Percentiles rank a stretch among this genome's conserved stretches.
Evolutionary conservation across 129 eudicot genomes (phyloP).

Genomic region (Heracleum sosnowskyi): DNA sequence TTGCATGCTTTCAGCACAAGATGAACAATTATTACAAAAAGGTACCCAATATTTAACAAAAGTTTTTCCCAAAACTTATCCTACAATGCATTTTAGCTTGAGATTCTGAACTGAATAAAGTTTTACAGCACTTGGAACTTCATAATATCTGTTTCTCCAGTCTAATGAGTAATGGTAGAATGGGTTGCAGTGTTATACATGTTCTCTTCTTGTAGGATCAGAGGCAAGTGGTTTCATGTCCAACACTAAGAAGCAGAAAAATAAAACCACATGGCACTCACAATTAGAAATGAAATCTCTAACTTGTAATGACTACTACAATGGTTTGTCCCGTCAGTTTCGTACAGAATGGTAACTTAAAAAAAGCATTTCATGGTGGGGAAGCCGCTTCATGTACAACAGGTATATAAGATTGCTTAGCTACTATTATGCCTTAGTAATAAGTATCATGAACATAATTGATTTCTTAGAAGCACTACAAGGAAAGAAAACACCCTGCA

Average conservation of each 20-base stretch:
- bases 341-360: not conserved
- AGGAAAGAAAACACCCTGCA: not conserved
- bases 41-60: not conserved
- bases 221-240: not conserved
- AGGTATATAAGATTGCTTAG: not conserved
- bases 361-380: not conserved
- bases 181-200: not conserved
- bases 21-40: not conserved
- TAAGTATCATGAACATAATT: not conserved
- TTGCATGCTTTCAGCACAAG: not conserved
- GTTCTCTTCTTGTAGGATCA: not conserved
- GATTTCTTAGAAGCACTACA: not conserved
- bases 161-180: not conserved
- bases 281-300: not conserved
- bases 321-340: not conserved
- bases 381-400: not conserved
- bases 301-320: not conserved
- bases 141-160: not conserved
- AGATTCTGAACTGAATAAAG: not conserved
- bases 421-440: not conserved
- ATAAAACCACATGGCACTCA: not conserved
- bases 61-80: not conserved
- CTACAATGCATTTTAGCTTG: not conserved
- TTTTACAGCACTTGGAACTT: not conserved
- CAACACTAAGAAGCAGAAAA: not conserved